phyloP scores from a whole-genome alignment of 169 alveolate genomes.

The Plasmodium falciparum region DNA sequence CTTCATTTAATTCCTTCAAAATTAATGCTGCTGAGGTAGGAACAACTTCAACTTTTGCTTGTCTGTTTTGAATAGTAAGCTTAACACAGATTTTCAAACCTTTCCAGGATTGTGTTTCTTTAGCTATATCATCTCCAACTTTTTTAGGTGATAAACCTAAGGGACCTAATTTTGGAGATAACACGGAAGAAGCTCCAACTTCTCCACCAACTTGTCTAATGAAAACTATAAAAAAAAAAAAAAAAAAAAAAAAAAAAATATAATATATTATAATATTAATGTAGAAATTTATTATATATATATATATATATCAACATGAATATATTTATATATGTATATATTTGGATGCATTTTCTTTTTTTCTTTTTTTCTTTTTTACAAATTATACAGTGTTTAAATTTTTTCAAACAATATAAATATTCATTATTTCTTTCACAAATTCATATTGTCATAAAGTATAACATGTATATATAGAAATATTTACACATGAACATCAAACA shows the following conservation, averaged over 20 bases:
- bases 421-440: too few relatives aligned
- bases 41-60: constrained; percentile 93
- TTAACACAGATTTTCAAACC: constrained; percentile 96
- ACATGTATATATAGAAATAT: too few relatives aligned
- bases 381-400: too few relatives aligned
- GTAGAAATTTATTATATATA: neutral
- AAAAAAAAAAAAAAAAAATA: neutral
- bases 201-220: constrained; percentile 98
- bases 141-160: constrained; percentile 97
- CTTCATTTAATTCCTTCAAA: constrained; percentile 96
- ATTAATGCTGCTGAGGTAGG: constrained; percentile 97
- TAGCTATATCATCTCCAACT: constrained; percentile 98
- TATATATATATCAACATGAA: too few relatives aligned
- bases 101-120: constrained; percentile 97
- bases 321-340: too few relatives aligned
- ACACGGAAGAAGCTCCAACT: constrained; percentile 97
- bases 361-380: too few relatives aligned
- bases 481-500: too few relatives aligned
- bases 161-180: constrained; percentile 99
- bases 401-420: too few relatives aligned
- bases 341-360: too few relatives aligned
- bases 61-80: constrained; percentile 93
- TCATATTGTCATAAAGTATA: too few relatives aligned
- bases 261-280: neutral
- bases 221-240: constrained; percentile 92